Conservation (phyloP, 495 filamentous ascomycete genomes). For the Parachaetomium inaequale region DNA sequence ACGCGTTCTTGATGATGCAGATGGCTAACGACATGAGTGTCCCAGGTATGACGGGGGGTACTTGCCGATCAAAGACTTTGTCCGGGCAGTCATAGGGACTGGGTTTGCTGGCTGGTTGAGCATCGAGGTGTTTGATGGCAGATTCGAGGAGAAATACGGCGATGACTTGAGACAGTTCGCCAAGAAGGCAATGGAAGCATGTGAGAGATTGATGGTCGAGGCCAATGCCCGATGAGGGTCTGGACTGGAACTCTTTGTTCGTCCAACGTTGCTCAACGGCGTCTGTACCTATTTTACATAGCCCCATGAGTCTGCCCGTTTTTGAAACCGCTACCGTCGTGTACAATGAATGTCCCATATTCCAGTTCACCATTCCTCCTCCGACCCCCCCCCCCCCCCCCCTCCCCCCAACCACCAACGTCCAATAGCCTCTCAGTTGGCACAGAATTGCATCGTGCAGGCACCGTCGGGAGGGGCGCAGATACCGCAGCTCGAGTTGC, state of each 20-base stretch:
- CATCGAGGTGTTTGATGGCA: conserved; percentile 72
- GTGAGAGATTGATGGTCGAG: conserved; percentile 46
- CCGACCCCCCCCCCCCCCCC: neutral
- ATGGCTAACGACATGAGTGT: neutral
- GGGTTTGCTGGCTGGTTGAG: conserved; percentile 72
- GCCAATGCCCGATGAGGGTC: no score
- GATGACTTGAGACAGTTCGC: conserved; percentile 55
- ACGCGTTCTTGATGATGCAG: neutral
- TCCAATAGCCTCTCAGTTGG: neutral
- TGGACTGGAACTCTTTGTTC: no score
- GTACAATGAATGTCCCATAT: no score
- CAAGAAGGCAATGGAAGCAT: conserved; percentile 55
- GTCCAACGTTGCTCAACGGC: neutral
- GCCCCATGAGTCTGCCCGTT: no score
- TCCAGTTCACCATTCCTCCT: no score
- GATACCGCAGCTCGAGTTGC: conserved; percentile 21
- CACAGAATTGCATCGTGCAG: conserved; percentile 3
- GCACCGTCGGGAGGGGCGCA: conserved; percentile 12
- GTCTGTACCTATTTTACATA: neutral
- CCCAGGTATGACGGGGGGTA: conserved; percentile 61
- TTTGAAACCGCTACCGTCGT: no score
- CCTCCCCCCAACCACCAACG: neutral
- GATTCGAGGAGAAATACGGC: conserved; percentile 52
- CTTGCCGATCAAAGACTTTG: conserved; percentile 63
- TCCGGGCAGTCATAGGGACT: conserved; percentile 63